phyloP scores from a whole-genome alignment of 192 early-diverging fungal genomes.

The Backusella tarrabulga region DNA sequence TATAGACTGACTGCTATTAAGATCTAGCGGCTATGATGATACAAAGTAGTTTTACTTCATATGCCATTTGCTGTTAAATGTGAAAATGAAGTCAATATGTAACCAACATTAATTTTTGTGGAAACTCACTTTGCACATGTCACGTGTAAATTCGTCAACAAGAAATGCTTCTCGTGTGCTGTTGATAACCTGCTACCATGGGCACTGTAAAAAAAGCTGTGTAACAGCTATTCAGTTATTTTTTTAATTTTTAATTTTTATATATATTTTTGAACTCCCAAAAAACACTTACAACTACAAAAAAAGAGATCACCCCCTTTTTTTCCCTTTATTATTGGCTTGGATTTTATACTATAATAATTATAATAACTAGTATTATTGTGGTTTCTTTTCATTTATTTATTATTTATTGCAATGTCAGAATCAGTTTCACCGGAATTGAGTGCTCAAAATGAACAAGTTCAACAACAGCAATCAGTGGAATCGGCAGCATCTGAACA shows the following conservation, averaged over 20 bases:
- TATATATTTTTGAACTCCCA: not conserved
- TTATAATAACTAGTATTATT: not conserved
- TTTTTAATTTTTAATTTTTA: not conserved
- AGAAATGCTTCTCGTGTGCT: not conserved
- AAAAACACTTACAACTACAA: not conserved
- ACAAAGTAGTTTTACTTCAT: too few species aligned
- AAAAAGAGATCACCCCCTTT: not conserved
- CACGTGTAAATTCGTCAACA: not conserved
- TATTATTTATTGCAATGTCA: not conserved
- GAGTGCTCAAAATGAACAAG: not conserved
- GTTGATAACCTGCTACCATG: not conserved
- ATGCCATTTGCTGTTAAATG: too few species aligned
- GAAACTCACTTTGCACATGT: not conserved
- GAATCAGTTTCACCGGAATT: not conserved
- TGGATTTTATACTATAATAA: not conserved
- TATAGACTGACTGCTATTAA: too few species aligned
- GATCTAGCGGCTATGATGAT: too few species aligned
- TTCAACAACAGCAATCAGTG: not conserved
- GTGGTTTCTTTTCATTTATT: not conserved
- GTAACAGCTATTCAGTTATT: not conserved
- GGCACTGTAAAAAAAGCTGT: not conserved
- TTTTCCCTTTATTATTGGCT: not conserved
- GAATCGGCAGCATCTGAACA: not conserved
- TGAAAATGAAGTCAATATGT: too few species aligned
- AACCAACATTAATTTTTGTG: too few species aligned